phyloP scores from a whole-genome alignment of 495 filamentous ascomycete genomes.

The Neurospora sp. region DNA sequence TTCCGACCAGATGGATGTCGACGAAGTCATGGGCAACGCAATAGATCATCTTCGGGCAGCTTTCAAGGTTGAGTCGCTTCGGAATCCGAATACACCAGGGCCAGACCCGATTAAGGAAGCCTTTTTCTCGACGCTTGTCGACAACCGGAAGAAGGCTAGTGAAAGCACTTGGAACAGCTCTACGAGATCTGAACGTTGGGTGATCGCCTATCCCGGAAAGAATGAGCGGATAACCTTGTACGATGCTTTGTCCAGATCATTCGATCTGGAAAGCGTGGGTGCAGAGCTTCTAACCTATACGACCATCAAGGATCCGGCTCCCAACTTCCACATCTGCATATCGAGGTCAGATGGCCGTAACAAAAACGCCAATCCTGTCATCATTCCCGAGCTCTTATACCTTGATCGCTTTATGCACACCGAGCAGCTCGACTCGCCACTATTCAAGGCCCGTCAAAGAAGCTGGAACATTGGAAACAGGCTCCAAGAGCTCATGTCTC shows the following conservation, averaged over 20 bases:
- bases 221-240: slow-evolving; percentile 54
- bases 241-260: slow-evolving; percentile 72
- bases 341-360: slow-evolving; percentile 65
- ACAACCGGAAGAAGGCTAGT: slow-evolving; percentile 30
- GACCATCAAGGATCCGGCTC: slow-evolving; percentile 67
- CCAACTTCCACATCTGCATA: slow-evolving; percentile 80
- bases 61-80: slow-evolving; percentile 51
- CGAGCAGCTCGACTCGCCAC: slow-evolving; percentile 38
- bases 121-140: slow-evolving; percentile 38
- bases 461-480: slow-evolving; percentile 66
- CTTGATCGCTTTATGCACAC: slow-evolving; percentile 82
- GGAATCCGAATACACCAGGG: slow-evolving; percentile 21
- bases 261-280: slow-evolving; percentile 65
- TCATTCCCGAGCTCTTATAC: slow-evolving; percentile 67
- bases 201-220: slow-evolving; percentile 21
- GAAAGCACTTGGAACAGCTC: slow-evolving; percentile 24
- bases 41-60: slow-evolving; percentile 84
- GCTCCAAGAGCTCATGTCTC: slow-evolving; percentile 44
- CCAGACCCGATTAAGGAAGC: slow-evolving; percentile 62
- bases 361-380: slow-evolving; percentile 72
- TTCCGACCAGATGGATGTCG: slow-evolving; percentile 73
- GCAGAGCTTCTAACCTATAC: slow-evolving; percentile 56
- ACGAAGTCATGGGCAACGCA: slow-evolving; percentile 87
- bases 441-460: slow-evolving; percentile 53
- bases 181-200: slow-evolving; percentile 18